Conservation (phyloP, 352 stramenopile genomes). For the Hyaloperonospora brassicae region DNA sequence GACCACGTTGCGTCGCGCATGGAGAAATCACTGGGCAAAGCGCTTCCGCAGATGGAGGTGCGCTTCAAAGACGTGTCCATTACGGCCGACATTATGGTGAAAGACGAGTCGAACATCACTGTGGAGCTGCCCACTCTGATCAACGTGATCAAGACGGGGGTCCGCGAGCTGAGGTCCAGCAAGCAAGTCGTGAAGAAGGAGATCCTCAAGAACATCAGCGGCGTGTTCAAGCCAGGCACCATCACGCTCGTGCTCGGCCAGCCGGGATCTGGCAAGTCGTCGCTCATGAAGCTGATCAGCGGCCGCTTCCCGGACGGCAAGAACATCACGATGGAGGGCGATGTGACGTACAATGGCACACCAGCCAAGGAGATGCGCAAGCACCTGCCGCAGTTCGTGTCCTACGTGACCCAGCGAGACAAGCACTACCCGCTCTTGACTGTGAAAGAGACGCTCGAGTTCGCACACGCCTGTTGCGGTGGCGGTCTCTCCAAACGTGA, state of each 20-base stretch:
- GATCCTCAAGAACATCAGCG: too few species aligned
- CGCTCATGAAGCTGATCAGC: conserved; percentile 45
- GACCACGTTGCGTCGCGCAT: conserved; percentile 31
- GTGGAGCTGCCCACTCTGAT: too few species aligned
- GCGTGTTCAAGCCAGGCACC: too few species aligned
- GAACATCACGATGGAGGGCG: conserved; percentile 28
- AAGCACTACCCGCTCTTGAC: conserved; percentile 37
- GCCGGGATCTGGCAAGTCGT: conserved; percentile 39
- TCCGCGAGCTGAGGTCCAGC: too few species aligned
- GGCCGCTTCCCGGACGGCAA: conserved; percentile 27
- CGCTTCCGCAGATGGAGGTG: too few species aligned
- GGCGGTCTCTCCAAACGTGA: conserved; percentile 11
- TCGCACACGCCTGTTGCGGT: conserved; percentile 29
- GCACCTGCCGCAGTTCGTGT: conserved; percentile 31
- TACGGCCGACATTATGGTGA: too few species aligned
- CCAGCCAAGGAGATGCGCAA: conserved; percentile 1
- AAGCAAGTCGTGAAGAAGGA: too few species aligned
- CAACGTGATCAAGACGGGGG: too few species aligned
- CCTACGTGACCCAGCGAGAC: conserved; percentile 35
- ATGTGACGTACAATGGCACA: conserved; percentile 39
- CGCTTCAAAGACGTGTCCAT: too few species aligned
- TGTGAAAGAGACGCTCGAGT: conserved; percentile 49
- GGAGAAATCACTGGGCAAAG: too few species aligned
- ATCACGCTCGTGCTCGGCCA: too few species aligned
- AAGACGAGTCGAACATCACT: too few species aligned